Base-by-base conservation (phyloP, 768 basidiomycete species). In the Lactarius vividus region DNA sequence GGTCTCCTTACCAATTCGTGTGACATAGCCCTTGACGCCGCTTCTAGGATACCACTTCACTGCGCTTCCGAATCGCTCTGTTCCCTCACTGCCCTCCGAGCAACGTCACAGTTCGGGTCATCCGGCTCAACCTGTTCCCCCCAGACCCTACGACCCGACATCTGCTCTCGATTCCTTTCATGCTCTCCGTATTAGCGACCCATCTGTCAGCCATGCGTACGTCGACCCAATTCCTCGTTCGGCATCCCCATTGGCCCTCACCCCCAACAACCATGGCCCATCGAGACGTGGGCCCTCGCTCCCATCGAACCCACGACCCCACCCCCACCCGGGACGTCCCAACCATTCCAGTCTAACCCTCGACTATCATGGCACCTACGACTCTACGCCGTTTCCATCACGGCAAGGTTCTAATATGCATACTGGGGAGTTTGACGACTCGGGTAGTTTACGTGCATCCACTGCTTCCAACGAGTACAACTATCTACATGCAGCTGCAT, bases 401-500 rank as follows among this genome's bases (percentile, higher is more conserved):
- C 53, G 46, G 61, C 56, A 13, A 35, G 53, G 57, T 26, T 42
- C 61, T 29, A 57, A 13, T 37, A 62, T 29, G n/a, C 61, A 42
- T 53, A n/a, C 49, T 44, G 60, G 56, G 23, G 56, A 57, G 11
- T 58, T 62, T n/a, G 61, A 66, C 44, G 61, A 66, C 37, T 9
- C 49, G 3, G 23, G 39, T 35, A 49, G 28, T 20, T 29, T 31
- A 3, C n/a, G 33, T 5, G 23, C 54, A 1, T 39, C n/a, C 8
- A 39, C 59, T 35, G 35, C 13, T 4, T 61, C 52, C 26, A 75
- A 75, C 37, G 81, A 83, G 61, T 86, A 84, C 69, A 84, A 87
- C 72, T 78, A 82, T 42, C 75, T 91, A 15, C 88, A 91, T 74
- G 82, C 84, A 11, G 91, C 91, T 16, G 92, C 92, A 10, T 91